Evolutionary conservation across 2,329 filamentous ascomycete genomes (phyloP).

Genomic region (Aspergillus pseudotamarii): DNA sequence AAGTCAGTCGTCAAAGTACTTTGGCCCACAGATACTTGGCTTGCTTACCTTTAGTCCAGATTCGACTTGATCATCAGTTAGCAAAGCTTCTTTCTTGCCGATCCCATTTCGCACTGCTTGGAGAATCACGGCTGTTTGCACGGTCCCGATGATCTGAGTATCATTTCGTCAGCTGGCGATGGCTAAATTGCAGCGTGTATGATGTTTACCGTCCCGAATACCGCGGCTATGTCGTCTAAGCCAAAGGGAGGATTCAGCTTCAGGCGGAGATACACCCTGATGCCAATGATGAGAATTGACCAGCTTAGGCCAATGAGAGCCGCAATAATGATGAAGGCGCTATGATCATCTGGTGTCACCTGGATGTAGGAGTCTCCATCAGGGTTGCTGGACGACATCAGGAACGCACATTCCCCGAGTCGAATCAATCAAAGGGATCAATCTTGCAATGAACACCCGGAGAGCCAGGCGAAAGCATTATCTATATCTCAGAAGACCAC

Average conservation of each 20-base stretch:
- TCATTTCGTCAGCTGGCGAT: not conserved
- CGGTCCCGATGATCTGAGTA: not conserved
- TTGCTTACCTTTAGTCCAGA: not conserved
- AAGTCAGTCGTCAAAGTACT: not conserved
- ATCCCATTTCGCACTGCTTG: not conserved
- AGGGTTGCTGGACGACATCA: not conserved
- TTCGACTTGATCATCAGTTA: not conserved
- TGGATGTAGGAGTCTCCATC: not conserved
- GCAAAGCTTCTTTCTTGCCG: not conserved
- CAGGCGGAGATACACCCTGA: not conserved
- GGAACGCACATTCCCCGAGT: not conserved
- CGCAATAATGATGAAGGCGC: slow-evolving; percentile 2
- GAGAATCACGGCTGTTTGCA: not conserved
- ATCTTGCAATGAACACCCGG: not conserved
- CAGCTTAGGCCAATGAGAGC: not conserved
- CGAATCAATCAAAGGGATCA: not conserved
- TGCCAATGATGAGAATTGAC: not conserved
- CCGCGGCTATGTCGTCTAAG: not conserved
- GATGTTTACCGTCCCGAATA: slow-evolving; percentile 1
- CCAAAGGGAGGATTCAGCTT: slow-evolving; percentile 6
- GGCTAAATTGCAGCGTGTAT: not conserved
- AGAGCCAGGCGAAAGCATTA: not conserved
- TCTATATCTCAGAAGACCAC: not conserved
- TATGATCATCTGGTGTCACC: slow-evolving; percentile 2
- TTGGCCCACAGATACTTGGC: not conserved